Base-by-base conservation (phyloP, 768 basidiomycete species). In the Trametes maxima region DNA sequence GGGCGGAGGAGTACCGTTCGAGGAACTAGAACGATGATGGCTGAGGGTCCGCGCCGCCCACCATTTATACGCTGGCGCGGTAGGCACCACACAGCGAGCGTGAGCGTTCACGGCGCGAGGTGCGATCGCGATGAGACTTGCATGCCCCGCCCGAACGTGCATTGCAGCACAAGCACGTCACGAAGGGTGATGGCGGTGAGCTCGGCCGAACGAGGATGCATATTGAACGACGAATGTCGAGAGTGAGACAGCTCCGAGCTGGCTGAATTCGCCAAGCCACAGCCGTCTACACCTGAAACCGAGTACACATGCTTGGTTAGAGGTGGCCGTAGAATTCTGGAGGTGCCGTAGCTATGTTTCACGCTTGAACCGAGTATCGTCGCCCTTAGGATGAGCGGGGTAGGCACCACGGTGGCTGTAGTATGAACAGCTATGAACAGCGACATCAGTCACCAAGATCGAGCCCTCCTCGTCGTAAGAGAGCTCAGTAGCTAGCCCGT, bases 1-100 rank as follows among this genome's bases (percentile, higher is more conserved):
- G 48, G 42, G 57, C 28, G 5, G 48, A 33, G 48, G 28, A 33
- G 57, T 19, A 58, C 48, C 57, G 57, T 58, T 58, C 57, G 48
- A 50, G n/a, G 40, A 28, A 43, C 39, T 25, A 36, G 57, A 58
- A 58, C 57, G 57, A 58, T 58, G 57, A 11, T 5, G 57, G 21
- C 6, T 16, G 5, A n/a, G n/a, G 25, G 8, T 19, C 16, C 2
- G 8, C n/a, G 17, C 5, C 7, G 16, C 11, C n/a, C 10, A 2
- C n/a, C 50, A 58, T 58, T 50, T 58, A 58, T 58, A 39, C 45
- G 28, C 25, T 28, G 28, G 4, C 45, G 11, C 21, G 13, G 11
- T 21, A 14, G 39, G 21, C 6, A 24, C 21, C 21, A 10, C 11
- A 4, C 21, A 22, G 22, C 21, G 21, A 46, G 45, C 24, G 19